Evolutionary conservation across 768 basidiomycete genomes (phyloP).

Genomic region (Pisolithus orientalis): DNA sequence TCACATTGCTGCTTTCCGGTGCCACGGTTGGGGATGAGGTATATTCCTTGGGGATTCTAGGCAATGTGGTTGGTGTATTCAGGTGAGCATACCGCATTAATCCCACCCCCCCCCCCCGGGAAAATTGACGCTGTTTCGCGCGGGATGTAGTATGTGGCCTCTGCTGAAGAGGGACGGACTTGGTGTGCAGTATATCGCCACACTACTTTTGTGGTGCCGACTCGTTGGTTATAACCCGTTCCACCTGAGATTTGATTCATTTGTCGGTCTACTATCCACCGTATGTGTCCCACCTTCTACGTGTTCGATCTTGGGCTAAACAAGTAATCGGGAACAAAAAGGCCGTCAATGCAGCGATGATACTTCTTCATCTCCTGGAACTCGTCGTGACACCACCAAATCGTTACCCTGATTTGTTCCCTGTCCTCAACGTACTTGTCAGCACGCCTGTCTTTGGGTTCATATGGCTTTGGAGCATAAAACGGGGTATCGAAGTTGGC

Average conservation of each 20-base stretch:
- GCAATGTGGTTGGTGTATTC: slow-evolving; percentile 83
- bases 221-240: slow-evolving; percentile 74
- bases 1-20: slow-evolving; percentile 67
- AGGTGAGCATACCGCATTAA: slow-evolving; percentile 46
- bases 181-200: slow-evolving; percentile 63
- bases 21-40: slow-evolving; percentile 22
- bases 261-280: slow-evolving; percentile 48
- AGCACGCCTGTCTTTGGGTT: slow-evolving; percentile 75
- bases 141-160: slow-evolving; percentile 80
- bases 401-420: slow-evolving; percentile 79
- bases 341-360: slow-evolving; percentile 52
- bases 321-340: slow-evolving; percentile 16
- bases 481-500: slow-evolving; percentile 67
- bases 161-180: slow-evolving; percentile 75
- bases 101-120: background rate
- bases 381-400: slow-evolving; percentile 53
- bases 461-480: slow-evolving; percentile 88
- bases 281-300: slow-evolving; percentile 24
- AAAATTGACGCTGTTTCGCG: background rate
- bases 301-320: slow-evolving; percentile 1
- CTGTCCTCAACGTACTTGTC: slow-evolving; percentile 79
- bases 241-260: slow-evolving; percentile 34
- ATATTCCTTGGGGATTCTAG: slow-evolving; percentile 28
- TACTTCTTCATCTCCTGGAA: slow-evolving; percentile 61
- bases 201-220: slow-evolving; percentile 75